Evolutionary conservation across 2,329 filamentous ascomycete species (phyloP).

Genomic region (Phialemonium atrogriseum): DNA sequence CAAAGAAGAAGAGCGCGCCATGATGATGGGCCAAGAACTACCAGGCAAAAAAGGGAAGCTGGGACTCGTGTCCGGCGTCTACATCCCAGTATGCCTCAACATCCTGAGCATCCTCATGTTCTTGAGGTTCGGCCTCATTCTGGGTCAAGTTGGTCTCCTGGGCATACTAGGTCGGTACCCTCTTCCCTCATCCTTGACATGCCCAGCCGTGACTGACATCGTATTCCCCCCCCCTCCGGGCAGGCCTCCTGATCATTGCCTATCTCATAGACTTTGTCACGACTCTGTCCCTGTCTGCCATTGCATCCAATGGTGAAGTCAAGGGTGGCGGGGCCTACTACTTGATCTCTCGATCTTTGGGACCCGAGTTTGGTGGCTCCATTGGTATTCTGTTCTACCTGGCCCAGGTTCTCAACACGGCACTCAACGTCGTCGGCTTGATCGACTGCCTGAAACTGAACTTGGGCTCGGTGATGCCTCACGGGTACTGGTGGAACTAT

Average conservation of each 20-base stretch:
- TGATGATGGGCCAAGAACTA: slow-evolving; percentile 24
- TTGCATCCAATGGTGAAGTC: slow-evolving; percentile 84
- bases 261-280: slow-evolving; percentile 79
- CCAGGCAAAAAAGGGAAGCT: slow-evolving; percentile 50
- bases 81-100: slow-evolving; percentile 82
- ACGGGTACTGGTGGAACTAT: slow-evolving; percentile 71
- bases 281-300: slow-evolving; percentile 77
- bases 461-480: slow-evolving; percentile 57
- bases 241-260: slow-evolving; percentile 66
- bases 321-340: slow-evolving; percentile 85
- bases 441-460: slow-evolving; percentile 76
- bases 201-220: slow-evolving; percentile 11
- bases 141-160: slow-evolving; percentile 70
- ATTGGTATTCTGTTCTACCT: slow-evolving; percentile 85
- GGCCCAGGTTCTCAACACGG: slow-evolving; percentile 82
- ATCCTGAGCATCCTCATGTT: slow-evolving; percentile 91
- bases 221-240: slow-evolving; percentile 10
- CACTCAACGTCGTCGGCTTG: slow-evolving; percentile 79
- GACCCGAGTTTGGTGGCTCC: slow-evolving; percentile 81
- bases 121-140: slow-evolving; percentile 75
- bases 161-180: slow-evolving; percentile 65
- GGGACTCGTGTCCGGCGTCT: slow-evolving; percentile 70
- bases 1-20: not conserved
- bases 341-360: slow-evolving; percentile 75
- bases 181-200: slow-evolving; percentile 1